A percentile compares a stretch with the other conserved stretches of the same genome.
Evolutionary conservation across 345 rosid species (phyloP).

Genomic region (Sapria himalayana): DNA sequence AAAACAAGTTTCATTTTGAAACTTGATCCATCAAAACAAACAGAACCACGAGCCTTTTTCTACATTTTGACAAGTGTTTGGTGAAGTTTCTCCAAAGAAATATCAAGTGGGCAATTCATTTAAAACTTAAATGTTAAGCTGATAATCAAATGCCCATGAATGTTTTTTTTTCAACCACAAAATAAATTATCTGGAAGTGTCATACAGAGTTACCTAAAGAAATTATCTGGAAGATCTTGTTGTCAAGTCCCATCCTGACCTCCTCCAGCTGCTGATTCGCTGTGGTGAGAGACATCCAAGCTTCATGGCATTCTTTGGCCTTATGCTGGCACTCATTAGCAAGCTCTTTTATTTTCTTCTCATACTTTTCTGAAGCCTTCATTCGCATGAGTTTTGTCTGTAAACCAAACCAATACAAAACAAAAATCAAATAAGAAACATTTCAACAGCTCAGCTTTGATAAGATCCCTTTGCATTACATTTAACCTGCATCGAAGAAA

Average conservation of each 20-base stretch:
- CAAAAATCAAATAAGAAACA: constrained; percentile 9
- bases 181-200: no score
- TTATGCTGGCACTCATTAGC: constrained; percentile 38
- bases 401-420: constrained; percentile 11
- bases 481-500: constrained; percentile 53
- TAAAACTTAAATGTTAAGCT: no score
- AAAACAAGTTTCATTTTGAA: no score
- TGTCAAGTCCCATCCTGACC: constrained; percentile 81
- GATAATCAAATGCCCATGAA: no score
- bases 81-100: no score
- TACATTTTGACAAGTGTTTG: no score
- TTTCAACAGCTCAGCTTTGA: constrained; percentile 1
- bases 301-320: constrained; percentile 86
- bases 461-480: constrained; percentile 5
- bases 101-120: no score
- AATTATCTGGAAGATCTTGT: constrained; percentile 38
- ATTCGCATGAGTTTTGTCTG: constrained; percentile 64
- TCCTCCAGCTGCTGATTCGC: constrained; percentile 67
- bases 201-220: constrained; percentile 37
- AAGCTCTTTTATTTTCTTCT: constrained; percentile 71
- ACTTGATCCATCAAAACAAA: no score
- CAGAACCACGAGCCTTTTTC: no score
- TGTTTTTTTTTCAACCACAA: no score
- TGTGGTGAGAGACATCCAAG: constrained; percentile 85
- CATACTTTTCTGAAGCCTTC: constrained; percentile 59